These are phyloP conservation scores for Vicia faba DNA, from an alignment of 306 rosid species.

Conservation along the genomic window DNA sequence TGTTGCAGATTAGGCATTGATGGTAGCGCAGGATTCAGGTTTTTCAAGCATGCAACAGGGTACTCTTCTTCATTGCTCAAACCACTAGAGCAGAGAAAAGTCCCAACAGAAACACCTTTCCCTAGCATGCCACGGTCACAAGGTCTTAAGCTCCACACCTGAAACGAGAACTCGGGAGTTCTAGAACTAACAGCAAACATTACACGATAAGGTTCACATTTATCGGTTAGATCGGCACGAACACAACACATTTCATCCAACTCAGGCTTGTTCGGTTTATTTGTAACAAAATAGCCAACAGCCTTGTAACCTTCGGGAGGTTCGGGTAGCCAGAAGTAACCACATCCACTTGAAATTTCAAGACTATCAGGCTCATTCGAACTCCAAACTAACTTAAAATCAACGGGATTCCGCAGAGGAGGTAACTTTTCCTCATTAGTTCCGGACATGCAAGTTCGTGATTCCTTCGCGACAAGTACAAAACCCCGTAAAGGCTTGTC, in stretches of 20 bases:
- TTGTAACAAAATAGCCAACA: constrained; percentile 71
- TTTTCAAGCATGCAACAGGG: constrained; percentile 76
- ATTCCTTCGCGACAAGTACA: constrained; percentile 72
- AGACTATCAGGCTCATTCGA: constrained; percentile 46
- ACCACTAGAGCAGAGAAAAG: constrained; percentile 61
- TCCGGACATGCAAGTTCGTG: constrained; percentile 31
- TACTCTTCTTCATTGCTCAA: constrained; percentile 46
- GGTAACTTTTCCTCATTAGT: constrained; percentile 46
- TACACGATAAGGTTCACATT: constrained; percentile 58
- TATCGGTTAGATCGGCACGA: constrained; percentile 69
- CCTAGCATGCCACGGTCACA: constrained; percentile 65
- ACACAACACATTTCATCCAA: constrained; percentile 78
- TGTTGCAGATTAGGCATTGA: constrained; percentile 87
- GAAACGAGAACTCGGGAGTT: constrained; percentile 48
- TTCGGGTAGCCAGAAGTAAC: constrained; percentile 76
- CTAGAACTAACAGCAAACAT: constrained; percentile 41
- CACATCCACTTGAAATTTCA: constrained; percentile 46
- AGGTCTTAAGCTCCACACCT: constrained; percentile 70
- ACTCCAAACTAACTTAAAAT: constrained; percentile 65
- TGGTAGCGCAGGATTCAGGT: constrained; percentile 46
- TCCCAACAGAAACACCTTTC: constrained; percentile 74
- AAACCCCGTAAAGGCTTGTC: constrained; percentile 63
- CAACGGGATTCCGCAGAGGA: constrained; percentile 66
- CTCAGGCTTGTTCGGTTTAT: constrained; percentile 62
- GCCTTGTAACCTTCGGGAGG: constrained; percentile 80